phyloP scores from a whole-genome alignment of 2,329 filamentous ascomycete species.

The Aspergillus sergii region DNA sequence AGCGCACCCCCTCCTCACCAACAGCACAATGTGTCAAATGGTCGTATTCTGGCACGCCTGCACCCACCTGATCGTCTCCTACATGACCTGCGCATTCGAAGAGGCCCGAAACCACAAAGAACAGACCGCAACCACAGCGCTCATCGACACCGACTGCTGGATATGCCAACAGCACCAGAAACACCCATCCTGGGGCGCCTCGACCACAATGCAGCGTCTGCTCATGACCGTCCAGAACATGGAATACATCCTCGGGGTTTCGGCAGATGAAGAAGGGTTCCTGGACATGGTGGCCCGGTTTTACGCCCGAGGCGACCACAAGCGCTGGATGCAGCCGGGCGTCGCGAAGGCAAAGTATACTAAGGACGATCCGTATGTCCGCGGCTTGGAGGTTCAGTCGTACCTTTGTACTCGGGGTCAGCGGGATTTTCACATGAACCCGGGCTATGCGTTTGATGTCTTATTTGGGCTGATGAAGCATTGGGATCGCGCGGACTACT shows the following conservation, averaged over 20 bases:
- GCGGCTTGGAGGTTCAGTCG: background rate
- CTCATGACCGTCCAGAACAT: slow-evolving; percentile 8
- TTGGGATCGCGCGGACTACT: background rate
- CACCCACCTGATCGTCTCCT: slow-evolving; percentile 5
- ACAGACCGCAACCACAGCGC: background rate
- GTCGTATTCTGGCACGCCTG: slow-evolving; percentile 13
- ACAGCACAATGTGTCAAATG: slow-evolving; percentile 8
- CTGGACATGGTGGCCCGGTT: slow-evolving; percentile 10
- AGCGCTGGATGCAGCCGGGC: slow-evolving; percentile 11
- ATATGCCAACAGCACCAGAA: slow-evolving; percentile 4
- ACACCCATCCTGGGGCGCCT: background rate
- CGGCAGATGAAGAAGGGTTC: slow-evolving; percentile 4
- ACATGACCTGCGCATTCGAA: slow-evolving; percentile 8
- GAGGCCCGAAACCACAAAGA: background rate
- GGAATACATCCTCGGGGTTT: slow-evolving; percentile 7
- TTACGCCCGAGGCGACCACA: slow-evolving; percentile 17
- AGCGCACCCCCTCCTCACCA: background rate
- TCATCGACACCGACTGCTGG: slow-evolving; percentile 6
- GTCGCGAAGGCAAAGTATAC: background rate
- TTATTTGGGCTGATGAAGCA: background rate
- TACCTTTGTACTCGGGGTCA: background rate
- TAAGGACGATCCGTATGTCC: background rate
- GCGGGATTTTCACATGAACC: background rate
- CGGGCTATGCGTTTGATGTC: slow-evolving; percentile 2
- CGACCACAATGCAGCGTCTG: background rate